Evolutionary conservation across 768 basidiomycete species (phyloP).

Genomic region (Tricholoma hemisulphureum): DNA sequence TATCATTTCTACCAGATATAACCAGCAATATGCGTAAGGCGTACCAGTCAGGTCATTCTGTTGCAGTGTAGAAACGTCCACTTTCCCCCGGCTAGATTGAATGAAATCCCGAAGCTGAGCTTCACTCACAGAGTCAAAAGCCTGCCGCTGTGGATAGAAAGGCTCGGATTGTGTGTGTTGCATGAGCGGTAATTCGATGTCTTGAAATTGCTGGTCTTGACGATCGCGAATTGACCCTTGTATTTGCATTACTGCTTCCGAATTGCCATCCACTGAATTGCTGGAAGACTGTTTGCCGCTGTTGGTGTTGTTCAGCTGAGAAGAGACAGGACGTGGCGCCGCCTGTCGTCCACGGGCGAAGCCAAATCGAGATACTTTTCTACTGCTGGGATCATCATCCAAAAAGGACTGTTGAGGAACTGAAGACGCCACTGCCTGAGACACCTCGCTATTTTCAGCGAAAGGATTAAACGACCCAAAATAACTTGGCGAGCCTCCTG

Average conservation of each 20-base stretch:
- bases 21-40: conserved; percentile 13
- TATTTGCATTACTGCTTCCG: conserved; percentile 33
- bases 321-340: conserved; percentile 55
- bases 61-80: conserved; percentile 22
- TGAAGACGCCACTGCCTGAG: conserved; percentile 31
- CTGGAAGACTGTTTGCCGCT: conserved; percentile 51
- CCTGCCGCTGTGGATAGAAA: conserved; percentile 40
- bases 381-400: conserved; percentile 58
- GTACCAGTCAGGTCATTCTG: conserved; percentile 13
- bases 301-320: conserved; percentile 48
- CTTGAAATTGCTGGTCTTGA: conserved; percentile 42
- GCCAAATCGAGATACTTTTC: conserved; percentile 77
- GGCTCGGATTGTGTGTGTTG: conserved; percentile 45
- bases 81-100: conserved; percentile 63
- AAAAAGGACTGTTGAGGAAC: conserved; percentile 38
- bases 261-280: conserved; percentile 32
- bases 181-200: conserved; percentile 43
- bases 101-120: conserved; percentile 77
- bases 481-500: conserved; percentile 51
- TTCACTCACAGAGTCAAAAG: conserved; percentile 63
- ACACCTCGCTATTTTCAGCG: conserved; percentile 55
- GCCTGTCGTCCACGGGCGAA: conserved; percentile 73
- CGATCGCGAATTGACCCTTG: conserved; percentile 44
- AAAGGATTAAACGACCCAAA: conserved; percentile 82
- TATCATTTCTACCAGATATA: background rate